Evolutionary conservation across 352 stramenopile genomes (phyloP).

Genomic region (Pilasporangium apinafurcum): DNA sequence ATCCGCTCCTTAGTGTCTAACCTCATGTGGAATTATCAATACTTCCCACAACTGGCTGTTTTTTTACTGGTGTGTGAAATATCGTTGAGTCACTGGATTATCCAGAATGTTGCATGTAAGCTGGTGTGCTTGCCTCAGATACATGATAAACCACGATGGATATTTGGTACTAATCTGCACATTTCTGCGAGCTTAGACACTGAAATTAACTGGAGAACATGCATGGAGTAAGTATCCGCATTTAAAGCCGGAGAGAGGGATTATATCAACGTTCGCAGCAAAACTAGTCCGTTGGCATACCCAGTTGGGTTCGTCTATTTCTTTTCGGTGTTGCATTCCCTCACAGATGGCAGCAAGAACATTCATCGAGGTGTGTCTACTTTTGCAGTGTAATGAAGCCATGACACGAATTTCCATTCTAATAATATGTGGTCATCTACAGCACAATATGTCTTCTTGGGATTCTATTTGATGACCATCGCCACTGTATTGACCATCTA

Average conservation of each 20-base stretch:
- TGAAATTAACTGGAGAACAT: constrained; percentile 98
- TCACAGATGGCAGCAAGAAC: constrained; percentile 82
- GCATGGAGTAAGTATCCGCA: constrained; percentile 96
- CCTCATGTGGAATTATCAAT: constrained; percentile 78
- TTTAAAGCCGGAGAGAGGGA: constrained; percentile 91
- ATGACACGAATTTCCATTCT: too few species aligned
- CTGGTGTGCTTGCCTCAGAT: background rate
- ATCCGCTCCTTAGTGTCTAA: constrained; percentile 64
- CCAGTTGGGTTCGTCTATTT: constrained; percentile 97
- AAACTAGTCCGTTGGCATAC: constrained; percentile 97
- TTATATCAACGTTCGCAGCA: constrained; percentile 92
- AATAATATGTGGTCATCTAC: too few species aligned
- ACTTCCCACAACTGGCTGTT: constrained; percentile 53
- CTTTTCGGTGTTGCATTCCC: constrained; percentile 87
- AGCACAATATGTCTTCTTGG: constrained; percentile 93
- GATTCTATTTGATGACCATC: constrained; percentile 90
- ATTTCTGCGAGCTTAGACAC: constrained; percentile 67
- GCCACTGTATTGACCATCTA: constrained; percentile 87
- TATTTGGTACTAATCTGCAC: background rate
- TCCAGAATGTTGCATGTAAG: constrained; percentile 65
- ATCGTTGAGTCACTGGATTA: constrained; percentile 53
- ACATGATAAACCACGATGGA: background rate
- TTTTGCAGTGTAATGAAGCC: too few species aligned
- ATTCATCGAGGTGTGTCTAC: constrained; percentile 48
- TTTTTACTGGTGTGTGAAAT: constrained; percentile 41